Base-by-base conservation (phyloP, 1,139 yeast species). In the Hansenula lynferdii region DNA sequence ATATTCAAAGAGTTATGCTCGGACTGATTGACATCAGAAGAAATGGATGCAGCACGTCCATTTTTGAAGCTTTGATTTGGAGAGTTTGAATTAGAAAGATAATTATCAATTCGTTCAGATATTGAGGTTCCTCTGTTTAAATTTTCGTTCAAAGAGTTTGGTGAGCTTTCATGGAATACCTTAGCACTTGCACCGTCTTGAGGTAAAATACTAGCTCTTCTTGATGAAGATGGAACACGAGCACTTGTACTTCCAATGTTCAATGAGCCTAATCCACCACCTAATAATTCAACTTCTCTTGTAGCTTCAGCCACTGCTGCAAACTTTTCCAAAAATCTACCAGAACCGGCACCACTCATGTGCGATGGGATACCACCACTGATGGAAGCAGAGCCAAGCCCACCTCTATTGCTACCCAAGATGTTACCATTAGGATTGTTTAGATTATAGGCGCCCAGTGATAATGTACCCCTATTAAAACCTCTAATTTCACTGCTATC, bases 251-350 rank as follows among this genome's bases (percentile, higher is more conserved):
- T 48, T 30, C 56, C 58, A 27, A 63, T 49, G 9, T 65, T 56
- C 20, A 64, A 38, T 9, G 62, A 56, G n/a, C 61, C 60, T 32
- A 63, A 35, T 21, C 58, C 60, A 35, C 63, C 61, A 30, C 63
- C 61, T 14, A 70, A 55, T 31, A 77, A 57, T 53, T 85, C 94
- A 29, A 83, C 74, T 45, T 83, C 90, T 49, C 87, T 67, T 0
- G 95, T 85, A 28, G 87, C 85, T 43, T 85, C 94, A 11, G 86
- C 87, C 16, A 85, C 81, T n/a, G 77, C 65, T 8, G 85, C 69
- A 55, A 85, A 84, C 58, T 83, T 80, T 47, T 78, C 83, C 42
- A 80, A 61, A 51, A 80, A 80, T 32, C 75, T 64, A 20, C 76
- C 59, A 6, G 62, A 49, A 8, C 40, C 35, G 29, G 49, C 38